Evolutionary conservation across 176 grass and related monocot genomes (phyloP), one percentile per base, ranked within the genome.

Genomic region (Carex cristatella): DNA sequence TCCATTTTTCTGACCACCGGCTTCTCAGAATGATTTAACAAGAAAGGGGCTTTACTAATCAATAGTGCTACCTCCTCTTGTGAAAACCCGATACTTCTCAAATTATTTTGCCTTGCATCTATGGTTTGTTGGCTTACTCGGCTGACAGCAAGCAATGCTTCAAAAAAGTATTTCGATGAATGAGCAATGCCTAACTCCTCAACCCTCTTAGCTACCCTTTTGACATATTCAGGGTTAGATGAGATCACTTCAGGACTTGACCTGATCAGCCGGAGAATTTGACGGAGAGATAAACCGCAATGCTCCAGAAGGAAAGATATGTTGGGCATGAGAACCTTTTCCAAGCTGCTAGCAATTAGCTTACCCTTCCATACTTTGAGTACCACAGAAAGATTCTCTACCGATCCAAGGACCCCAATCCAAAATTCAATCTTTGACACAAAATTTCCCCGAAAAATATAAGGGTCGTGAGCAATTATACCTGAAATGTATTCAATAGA

Each of bases 1-100:
- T 90, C 88, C 85, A 89, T 83, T 83, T 92, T 97, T 46, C 23
- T 61, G 28, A 7, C 61, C 54, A 94, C 27, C 60, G 31, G 0
- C 76, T 85, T 61, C 27, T 37, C 9, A 2, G 91, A 79, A 35
- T 7, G 0, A 9, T 0, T 75, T 30, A 67, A 14, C 2, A 68
- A 3, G 0, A 7, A 5, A 35, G 62, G 85, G 7, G 1, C 7
- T 2, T 42, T 69, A 13, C 46, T 8, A 0, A 68, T 59, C 1
- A 86, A 48, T 14, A 12, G 1, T 0, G 44, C 1, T n/a, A 90
- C 53, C 10, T 92, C 61, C 14, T 57, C 62, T 15, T 87, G 57
- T 2, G 85, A 86, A 82, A 79, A 86, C 19, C 91, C 85, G 0
- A 89, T 54, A 33, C 2, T 89, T 82, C 38, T 84, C 57, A 93